Conservation (phyloP, 2,329 filamentous ascomycete genomes). For the Pseudogymnoascus sp. region DNA sequence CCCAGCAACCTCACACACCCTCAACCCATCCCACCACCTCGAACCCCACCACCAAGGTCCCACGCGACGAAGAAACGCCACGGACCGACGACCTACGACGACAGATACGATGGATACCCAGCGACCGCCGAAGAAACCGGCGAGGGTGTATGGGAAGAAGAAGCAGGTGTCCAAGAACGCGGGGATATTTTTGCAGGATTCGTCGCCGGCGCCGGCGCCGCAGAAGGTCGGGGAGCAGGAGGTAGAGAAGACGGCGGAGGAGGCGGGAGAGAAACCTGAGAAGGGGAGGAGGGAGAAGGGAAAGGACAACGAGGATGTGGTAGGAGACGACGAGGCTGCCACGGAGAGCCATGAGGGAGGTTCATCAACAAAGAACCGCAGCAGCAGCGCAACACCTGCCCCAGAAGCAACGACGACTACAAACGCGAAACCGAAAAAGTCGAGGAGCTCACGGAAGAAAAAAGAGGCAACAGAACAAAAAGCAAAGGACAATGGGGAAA, state of each 20-base stretch:
- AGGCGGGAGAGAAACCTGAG: not conserved
- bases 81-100: not conserved
- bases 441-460: not conserved
- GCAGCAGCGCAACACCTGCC: not conserved
- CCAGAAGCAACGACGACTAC: not conserved
- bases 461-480: not conserved
- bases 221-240: not conserved
- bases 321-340: not conserved
- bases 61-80: not conserved
- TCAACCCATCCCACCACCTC: not conserved
- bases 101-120: conserved; percentile 1
- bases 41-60: not conserved
- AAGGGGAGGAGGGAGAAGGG: not conserved
- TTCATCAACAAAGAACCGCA: not conserved
- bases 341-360: not conserved
- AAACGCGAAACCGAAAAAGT: not conserved
- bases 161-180: not conserved
- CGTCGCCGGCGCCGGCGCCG: not conserved
- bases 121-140: not conserved
- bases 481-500: not conserved
- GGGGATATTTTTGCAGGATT: not conserved
- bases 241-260: not conserved
- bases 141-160: conserved; percentile 8
- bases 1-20: not conserved
- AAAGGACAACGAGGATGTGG: not conserved